phyloP scores from a whole-genome alignment of 768 basidiomycete species.

The Lactarius hatsudake region DNA sequence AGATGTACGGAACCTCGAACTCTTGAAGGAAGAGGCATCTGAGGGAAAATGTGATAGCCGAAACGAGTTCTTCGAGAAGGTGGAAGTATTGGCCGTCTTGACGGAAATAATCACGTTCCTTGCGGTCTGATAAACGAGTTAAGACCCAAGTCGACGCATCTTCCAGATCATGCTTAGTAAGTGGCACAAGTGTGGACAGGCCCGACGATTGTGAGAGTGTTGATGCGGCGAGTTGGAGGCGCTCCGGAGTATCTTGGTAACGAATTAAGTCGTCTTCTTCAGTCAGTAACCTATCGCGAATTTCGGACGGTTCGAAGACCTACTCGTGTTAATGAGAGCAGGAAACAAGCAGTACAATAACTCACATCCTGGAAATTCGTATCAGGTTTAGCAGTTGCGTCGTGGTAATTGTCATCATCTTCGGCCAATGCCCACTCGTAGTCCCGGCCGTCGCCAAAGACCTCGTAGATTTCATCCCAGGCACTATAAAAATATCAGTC shows the following conservation, averaged over 20 bases:
- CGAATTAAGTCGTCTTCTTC: slow-evolving; percentile 94
- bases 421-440: slow-evolving; percentile 92
- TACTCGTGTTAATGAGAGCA: slow-evolving; percentile 36
- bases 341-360: slow-evolving; percentile 26
- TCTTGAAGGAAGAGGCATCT: slow-evolving; percentile 82
- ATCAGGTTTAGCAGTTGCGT: slow-evolving; percentile 61
- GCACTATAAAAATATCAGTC: slow-evolving; percentile 48
- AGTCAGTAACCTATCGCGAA: slow-evolving; percentile 81
- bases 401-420: slow-evolving; percentile 59
- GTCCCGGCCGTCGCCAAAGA: slow-evolving; percentile 95
- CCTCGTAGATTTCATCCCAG: slow-evolving; percentile 94
- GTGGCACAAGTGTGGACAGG: slow-evolving; percentile 56
- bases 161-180: slow-evolving; percentile 70
- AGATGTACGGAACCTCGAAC: slow-evolving; percentile 94
- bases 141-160: slow-evolving; percentile 89
- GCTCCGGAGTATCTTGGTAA: slow-evolving; percentile 86
- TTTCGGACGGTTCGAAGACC: slow-evolving; percentile 99
- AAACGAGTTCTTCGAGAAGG: slow-evolving; percentile 65
- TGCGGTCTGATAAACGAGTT: slow-evolving; percentile 65
- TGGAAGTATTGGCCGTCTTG: slow-evolving; percentile 56
- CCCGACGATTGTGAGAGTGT: slow-evolving; percentile 69
- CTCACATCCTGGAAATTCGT: slow-evolving; percentile 84
- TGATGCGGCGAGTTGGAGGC: slow-evolving; percentile 88
- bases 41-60: slow-evolving; percentile 76
- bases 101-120: slow-evolving; percentile 71